These are phyloP conservation scores for Pezicula neosporulosa DNA, from an alignment of 2,329 filamentous ascomycete genomes.

Conservation along the genomic window DNA sequence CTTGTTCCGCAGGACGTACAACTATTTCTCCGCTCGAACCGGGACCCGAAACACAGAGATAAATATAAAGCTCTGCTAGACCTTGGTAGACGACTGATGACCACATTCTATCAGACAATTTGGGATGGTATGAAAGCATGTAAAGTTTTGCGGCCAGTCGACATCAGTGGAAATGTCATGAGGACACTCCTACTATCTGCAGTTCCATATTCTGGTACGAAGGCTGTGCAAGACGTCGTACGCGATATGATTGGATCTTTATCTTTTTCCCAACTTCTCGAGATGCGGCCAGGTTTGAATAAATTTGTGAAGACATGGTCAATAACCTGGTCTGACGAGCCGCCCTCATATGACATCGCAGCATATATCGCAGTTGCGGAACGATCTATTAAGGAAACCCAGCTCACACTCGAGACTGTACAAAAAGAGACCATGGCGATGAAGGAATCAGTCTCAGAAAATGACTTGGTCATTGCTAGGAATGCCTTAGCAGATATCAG, in stretches of 20 bases:
- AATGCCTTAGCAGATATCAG: neutral
- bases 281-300: constrained; percentile 7
- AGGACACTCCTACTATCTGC: constrained; percentile 13
- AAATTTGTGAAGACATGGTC: constrained; percentile 13
- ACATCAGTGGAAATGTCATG: constrained; percentile 12
- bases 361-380: neutral
- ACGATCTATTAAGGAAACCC: neutral
- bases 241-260: constrained; percentile 15
- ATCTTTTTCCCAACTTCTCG: constrained; percentile 13
- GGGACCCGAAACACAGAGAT: neutral
- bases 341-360: too few species aligned
- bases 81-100: neutral
- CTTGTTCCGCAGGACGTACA: constrained; percentile 6
- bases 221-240: constrained; percentile 12
- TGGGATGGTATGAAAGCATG: constrained; percentile 22
- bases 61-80: neutral
- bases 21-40: neutral
- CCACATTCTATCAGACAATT: constrained; percentile 17
- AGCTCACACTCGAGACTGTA: neutral
- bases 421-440: neutral
- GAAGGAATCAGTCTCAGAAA: neutral
- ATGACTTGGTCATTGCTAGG: neutral
- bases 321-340: constrained; percentile 8
- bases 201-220: constrained; percentile 7
- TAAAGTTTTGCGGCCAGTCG: constrained; percentile 16